Percentiles rank a stretch among this genome's conserved stretches.
Evolutionary conservation across 2,329 filamentous ascomycete genomes (phyloP).

Genomic region (Phialophora chinensis): DNA sequence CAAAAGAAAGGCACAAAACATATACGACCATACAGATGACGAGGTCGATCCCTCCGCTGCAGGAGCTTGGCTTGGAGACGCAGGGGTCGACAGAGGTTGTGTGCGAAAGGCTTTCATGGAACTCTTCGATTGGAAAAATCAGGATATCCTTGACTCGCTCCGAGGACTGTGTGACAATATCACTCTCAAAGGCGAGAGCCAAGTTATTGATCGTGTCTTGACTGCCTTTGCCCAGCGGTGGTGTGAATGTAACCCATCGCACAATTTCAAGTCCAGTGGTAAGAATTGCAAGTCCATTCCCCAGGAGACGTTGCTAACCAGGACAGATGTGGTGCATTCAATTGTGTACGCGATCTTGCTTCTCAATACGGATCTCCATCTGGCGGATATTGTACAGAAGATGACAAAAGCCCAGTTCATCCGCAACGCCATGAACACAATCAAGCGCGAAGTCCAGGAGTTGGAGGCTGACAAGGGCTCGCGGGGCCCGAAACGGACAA

Average conservation of each 20-base stretch:
- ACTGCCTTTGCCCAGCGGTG: slow-evolving; percentile 87
- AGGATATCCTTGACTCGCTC: slow-evolving; percentile 79
- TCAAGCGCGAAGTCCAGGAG: slow-evolving; percentile 68
- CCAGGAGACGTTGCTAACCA: slow-evolving; percentile 8
- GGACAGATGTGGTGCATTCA: slow-evolving; percentile 86
- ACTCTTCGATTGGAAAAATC: slow-evolving; percentile 81
- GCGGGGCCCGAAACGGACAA: slow-evolving; percentile 27
- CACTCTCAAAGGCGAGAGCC: slow-evolving; percentile 86
- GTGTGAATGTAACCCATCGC: slow-evolving; percentile 89
- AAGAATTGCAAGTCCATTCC: slow-evolving; percentile 45
- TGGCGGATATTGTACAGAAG: slow-evolving; percentile 93
- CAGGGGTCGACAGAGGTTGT: slow-evolving; percentile 58
- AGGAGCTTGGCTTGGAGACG: slow-evolving; percentile 85
- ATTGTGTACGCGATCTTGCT: slow-evolving; percentile 96
- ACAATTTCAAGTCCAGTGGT: slow-evolving; percentile 91
- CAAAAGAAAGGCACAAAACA: slow-evolving; percentile 73
- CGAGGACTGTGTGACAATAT: slow-evolving; percentile 81
- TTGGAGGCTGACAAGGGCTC: slow-evolving; percentile 22
- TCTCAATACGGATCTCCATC: slow-evolving; percentile 91
- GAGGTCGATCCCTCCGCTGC: slow-evolving; percentile 80
- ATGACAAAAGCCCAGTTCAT: slow-evolving; percentile 96
- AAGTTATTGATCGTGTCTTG: slow-evolving; percentile 93
- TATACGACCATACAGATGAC: slow-evolving; percentile 84
- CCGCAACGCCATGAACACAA: slow-evolving; percentile 93
- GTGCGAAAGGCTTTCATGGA: slow-evolving; percentile 85